Evolutionary conservation across 331 rosid genomes (phyloP).

Genomic region (Stylosanthes scabra): DNA sequence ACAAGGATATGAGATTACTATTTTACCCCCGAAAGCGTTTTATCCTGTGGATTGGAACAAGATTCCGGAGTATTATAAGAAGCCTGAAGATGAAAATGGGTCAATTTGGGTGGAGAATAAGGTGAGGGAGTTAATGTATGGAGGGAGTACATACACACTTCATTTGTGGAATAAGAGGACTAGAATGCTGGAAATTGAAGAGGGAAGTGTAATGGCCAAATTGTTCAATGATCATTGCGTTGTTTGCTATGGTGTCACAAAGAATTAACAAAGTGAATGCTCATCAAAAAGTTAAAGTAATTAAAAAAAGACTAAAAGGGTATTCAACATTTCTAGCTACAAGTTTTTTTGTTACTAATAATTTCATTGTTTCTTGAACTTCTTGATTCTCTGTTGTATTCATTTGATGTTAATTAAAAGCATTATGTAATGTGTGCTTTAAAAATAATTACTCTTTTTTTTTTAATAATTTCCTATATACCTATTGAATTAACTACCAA

Average conservation of each 20-base stretch:
- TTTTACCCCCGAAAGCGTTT: conserved; percentile 57
- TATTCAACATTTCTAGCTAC: too few relatives aligned
- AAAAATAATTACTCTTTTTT: too few relatives aligned
- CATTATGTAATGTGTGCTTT: too few relatives aligned
- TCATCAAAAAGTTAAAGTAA: too few relatives aligned
- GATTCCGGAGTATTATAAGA: conserved; percentile 49
- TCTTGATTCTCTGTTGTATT: too few relatives aligned
- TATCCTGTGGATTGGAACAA: conserved; percentile 67
- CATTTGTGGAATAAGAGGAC: conserved; percentile 74
- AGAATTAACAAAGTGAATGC: neutral
- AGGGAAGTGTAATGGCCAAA: conserved; percentile 65
- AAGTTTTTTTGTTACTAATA: too few relatives aligned
- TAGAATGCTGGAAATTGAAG: conserved; percentile 46
- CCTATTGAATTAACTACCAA: too few relatives aligned
- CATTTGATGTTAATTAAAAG: too few relatives aligned
- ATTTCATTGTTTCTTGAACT: too few relatives aligned
- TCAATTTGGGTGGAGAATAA: conserved; percentile 47
- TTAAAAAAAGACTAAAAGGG: too few relatives aligned
- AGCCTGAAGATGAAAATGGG: conserved; percentile 40
- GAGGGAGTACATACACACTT: conserved; percentile 51
- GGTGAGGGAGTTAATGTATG: conserved; percentile 33
- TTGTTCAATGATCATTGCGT: conserved; percentile 53
- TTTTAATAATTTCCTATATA: too few relatives aligned
- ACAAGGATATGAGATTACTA: conserved; percentile 49
- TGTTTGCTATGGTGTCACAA: conserved; percentile 35